A percentile compares a stretch with the other conserved stretches of the same genome.
phyloP scores from a whole-genome alignment of 148 eudicot genomes.

The Camellia sinensis region DNA sequence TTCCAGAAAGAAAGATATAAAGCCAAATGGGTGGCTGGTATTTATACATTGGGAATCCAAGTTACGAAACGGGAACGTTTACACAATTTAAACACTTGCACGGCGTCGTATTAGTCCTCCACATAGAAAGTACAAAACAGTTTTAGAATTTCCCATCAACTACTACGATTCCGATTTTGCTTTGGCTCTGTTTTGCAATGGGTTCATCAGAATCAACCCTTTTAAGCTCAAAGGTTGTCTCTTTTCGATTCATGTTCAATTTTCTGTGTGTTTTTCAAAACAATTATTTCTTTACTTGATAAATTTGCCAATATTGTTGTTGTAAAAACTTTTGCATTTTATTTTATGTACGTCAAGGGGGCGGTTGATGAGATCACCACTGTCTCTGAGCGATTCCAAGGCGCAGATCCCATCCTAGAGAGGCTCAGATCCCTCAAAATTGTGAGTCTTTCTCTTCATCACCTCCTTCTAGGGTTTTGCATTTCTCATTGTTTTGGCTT shows the following conservation, averaged over 20 bases:
- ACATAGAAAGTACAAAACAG: no score
- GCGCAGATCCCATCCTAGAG: conserved; percentile 67
- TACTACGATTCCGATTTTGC: neutral
- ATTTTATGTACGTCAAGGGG: conserved; percentile 25
- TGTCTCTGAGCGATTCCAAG: conserved; percentile 63
- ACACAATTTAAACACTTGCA: no score
- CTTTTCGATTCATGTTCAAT: neutral
- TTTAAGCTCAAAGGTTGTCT: conserved; percentile 18
- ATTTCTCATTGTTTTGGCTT: neutral
- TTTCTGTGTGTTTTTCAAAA: neutral
- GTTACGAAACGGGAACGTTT: no score
- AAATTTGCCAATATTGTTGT: neutral
- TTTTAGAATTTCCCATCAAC: neutral
- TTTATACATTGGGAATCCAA: no score
- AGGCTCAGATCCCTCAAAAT: conserved; percentile 68
- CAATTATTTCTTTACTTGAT: neutral
- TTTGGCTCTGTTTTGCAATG: conserved; percentile 6
- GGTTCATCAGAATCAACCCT: conserved; percentile 25
- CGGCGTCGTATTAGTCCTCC: no score
- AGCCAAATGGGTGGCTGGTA: no score
- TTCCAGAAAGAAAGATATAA: no score
- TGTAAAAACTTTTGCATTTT: no score
- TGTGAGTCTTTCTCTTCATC: conserved; percentile 35
- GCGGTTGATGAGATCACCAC: conserved; percentile 79
- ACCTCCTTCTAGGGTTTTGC: conserved; percentile 5